Percentiles rank a stretch among this genome's conserved stretches.
These are phyloP conservation scores for Ochetophila trinervis DNA, from an alignment of 306 rosid genomes.

Conservation along the genomic window DNA sequence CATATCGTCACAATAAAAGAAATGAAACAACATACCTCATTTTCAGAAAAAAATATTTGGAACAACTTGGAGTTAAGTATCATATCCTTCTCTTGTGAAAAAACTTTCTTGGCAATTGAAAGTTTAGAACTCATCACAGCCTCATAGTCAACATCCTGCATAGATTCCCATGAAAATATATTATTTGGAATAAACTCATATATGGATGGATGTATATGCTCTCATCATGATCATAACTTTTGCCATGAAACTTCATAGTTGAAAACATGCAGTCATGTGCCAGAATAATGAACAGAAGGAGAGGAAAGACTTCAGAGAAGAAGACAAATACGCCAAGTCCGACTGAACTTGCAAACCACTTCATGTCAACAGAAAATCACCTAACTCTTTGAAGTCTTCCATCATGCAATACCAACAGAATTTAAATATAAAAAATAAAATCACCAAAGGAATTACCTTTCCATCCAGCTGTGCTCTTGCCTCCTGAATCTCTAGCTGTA, in stretches of 20 bases:
- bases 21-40: conserved; percentile 54
- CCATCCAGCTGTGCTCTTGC: conserved; percentile 65
- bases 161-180: conserved; percentile 12
- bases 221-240: not conserved
- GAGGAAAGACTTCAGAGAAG: not conserved
- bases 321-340: not conserved
- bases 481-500: conserved; percentile 75
- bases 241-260: not conserved
- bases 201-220: not conserved
- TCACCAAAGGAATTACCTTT: conserved; percentile 68
- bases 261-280: not conserved
- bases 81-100: conserved; percentile 62
- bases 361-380: not conserved
- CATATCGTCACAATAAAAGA: conserved; percentile 5
- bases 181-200: not conserved
- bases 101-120: conserved; percentile 79
- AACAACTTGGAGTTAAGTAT: conserved; percentile 71
- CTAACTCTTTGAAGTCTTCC: not conserved
- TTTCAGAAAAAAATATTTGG: conserved; percentile 64
- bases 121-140: conserved; percentile 78
- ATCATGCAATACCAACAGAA: conserved; percentile 18
- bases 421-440: conserved; percentile 16
- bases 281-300: not conserved
- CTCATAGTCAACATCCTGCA: conserved; percentile 90
- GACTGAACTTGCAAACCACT: no score